Conservation (phyloP, 139 green algal species). For the Coccomyxa sp. region DNA sequence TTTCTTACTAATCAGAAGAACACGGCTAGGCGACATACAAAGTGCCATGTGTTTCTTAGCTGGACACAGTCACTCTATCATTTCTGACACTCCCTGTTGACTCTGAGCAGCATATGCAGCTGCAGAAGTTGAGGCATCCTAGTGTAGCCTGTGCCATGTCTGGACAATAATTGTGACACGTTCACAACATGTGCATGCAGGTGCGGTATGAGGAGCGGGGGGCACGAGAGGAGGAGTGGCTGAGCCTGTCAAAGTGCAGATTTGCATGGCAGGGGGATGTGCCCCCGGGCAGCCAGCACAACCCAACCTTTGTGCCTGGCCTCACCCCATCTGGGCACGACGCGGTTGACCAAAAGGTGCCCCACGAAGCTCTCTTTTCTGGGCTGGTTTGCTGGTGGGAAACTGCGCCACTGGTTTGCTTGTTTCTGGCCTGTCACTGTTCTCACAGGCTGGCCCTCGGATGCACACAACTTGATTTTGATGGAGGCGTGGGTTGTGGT, state of each 20-base stretch:
- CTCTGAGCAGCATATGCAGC: background rate
- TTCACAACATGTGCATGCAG: constrained; percentile 18
- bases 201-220: constrained; percentile 27
- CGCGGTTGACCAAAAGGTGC: constrained; percentile 6
- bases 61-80: background rate
- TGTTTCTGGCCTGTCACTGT: background rate
- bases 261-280: constrained; percentile 45
- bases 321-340: constrained; percentile 14
- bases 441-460: background rate
- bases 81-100: background rate
- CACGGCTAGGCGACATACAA: background rate
- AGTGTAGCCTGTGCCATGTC: background rate
- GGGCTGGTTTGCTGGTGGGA: no score
- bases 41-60: background rate
- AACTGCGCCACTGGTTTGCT: background rate
- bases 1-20: background rate
- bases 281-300: constrained; percentile 19
- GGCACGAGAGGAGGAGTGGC: constrained; percentile 36
- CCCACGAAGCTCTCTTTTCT: background rate
- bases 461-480: background rate
- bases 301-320: constrained; percentile 34
- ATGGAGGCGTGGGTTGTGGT: background rate
- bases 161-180: background rate
- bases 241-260: constrained; percentile 29
- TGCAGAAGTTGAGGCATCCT: background rate